Evolutionary conservation across 2,329 filamentous ascomycete genomes (phyloP).

Genomic region (Paracorniculantispora psalliotae): DNA sequence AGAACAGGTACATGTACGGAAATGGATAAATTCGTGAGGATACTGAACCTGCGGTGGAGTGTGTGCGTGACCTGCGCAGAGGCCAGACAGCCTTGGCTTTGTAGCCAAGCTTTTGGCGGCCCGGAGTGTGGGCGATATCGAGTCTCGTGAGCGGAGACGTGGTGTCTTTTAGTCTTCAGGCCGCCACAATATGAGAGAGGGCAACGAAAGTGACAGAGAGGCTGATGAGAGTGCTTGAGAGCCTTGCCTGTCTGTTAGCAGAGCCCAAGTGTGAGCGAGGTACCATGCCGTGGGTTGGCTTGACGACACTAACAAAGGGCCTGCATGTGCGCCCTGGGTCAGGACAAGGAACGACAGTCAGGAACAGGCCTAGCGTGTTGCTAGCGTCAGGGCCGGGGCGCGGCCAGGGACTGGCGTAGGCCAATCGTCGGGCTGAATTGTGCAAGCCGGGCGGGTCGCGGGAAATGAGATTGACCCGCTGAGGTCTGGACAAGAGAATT

Average conservation of each 20-base stretch:
- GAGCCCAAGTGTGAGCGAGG: not conserved
- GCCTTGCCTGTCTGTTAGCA: not conserved
- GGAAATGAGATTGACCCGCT: slow-evolving; percentile 5
- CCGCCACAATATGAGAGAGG: too few species aligned
- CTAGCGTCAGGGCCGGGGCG: not conserved
- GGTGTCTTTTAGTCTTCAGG: too few species aligned
- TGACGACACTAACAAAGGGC: not conserved
- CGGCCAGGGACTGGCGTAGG: not conserved
- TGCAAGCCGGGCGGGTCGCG: not conserved
- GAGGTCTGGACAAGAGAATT: not conserved
- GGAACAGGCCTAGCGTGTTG: slow-evolving; percentile 11
- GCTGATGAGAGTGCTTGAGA: not conserved
- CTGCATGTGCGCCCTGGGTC: not conserved
- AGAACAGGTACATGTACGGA: too few species aligned
- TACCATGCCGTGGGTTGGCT: slow-evolving; percentile 3
- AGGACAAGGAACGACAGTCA: slow-evolving; percentile 4
- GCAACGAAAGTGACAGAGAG: too few species aligned
- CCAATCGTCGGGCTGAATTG: not conserved
- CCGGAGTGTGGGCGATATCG: not conserved
- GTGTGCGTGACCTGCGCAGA: not conserved
- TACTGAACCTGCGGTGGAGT: not conserved
- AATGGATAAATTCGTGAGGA: too few species aligned
- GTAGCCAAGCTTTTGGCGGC: slow-evolving; percentile 7
- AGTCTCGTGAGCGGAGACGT: not conserved
- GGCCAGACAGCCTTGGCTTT: not conserved